Percentiles rank a stretch among this genome's conserved stretches.
phyloP scores from a whole-genome alignment of 164 flowering plant species.

The Sedum album region DNA sequence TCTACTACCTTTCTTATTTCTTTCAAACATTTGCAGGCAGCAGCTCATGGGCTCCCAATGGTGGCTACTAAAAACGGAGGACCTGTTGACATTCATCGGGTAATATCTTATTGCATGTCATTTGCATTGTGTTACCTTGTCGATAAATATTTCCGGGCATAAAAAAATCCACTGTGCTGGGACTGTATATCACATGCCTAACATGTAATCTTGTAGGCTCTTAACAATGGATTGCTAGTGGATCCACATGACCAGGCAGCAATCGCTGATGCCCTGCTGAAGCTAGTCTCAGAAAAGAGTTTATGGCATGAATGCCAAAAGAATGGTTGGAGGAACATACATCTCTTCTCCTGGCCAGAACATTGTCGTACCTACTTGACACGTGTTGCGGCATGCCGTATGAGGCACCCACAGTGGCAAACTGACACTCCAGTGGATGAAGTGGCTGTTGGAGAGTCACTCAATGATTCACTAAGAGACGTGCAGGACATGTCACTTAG shows the following conservation, averaged over 20 bases:
- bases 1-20: neutral
- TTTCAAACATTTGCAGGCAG: slow-evolving; percentile 48
- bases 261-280: slow-evolving; percentile 78
- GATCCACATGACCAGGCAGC: slow-evolving; percentile 87
- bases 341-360: slow-evolving; percentile 96
- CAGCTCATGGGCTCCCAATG: slow-evolving; percentile 98
- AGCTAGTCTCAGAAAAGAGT: slow-evolving; percentile 83
- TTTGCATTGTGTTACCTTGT: no score
- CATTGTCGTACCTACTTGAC: slow-evolving; percentile 92
- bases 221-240: slow-evolving; percentile 84
- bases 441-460: slow-evolving; percentile 42
- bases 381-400: slow-evolving; percentile 85
- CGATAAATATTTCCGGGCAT: no score
- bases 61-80: slow-evolving; percentile 99
- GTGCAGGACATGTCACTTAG: slow-evolving; percentile 87
- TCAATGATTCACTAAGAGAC: slow-evolving; percentile 80
- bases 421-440: slow-evolving; percentile 75
- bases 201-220: slow-evolving; percentile 37
- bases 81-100: slow-evolving; percentile 91
- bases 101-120: no score
- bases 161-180: no score
- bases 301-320: slow-evolving; percentile 76
- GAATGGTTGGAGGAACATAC: slow-evolving; percentile 90
- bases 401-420: slow-evolving; percentile 95
- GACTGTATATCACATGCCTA: neutral